Evolutionary conservation across 2,329 filamentous ascomycete genomes (phyloP).

Genomic region (Stemphylium beticola): DNA sequence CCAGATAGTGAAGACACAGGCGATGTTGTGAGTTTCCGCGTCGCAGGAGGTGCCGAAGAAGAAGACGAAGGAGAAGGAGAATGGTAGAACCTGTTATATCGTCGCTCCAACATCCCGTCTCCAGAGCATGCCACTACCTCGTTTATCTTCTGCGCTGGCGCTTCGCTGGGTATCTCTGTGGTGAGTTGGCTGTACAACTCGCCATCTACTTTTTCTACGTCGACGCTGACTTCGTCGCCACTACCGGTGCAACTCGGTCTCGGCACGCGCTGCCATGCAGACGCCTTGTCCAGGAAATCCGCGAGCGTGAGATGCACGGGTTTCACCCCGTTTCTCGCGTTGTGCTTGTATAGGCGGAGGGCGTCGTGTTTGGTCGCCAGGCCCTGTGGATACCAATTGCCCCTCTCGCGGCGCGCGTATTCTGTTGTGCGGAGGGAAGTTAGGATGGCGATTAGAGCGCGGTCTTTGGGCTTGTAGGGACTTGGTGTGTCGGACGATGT

Average conservation of each 20-base stretch:
- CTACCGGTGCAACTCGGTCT: neutral
- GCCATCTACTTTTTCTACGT: neutral
- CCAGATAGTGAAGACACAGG: too few relatives aligned
- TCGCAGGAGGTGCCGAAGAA: too few relatives aligned
- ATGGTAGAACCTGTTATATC: neutral
- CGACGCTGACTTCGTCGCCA: neutral
- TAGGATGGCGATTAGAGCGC: conserved; percentile 7
- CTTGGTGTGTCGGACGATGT: neutral
- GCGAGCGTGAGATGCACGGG: neutral
- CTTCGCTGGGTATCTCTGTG: neutral
- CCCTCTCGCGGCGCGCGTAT: neutral
- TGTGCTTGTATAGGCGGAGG: conserved; percentile 5
- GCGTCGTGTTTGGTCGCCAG: neutral
- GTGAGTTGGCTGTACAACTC: neutral
- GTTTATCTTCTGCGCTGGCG: neutral
- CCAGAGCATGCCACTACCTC: neutral
- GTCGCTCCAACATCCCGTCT: neutral
- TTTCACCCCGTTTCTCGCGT: neutral
- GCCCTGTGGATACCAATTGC: conserved; percentile 11
- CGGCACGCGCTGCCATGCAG: neutral
- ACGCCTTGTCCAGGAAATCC: neutral
- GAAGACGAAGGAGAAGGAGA: too few relatives aligned
- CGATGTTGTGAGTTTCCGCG: too few relatives aligned
- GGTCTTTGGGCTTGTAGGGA: conserved; percentile 1
- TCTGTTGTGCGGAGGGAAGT: neutral